These are phyloP conservation scores for Leucosporidium scottii DNA, from an alignment of 768 basidiomycete species.

Conservation along the genomic window DNA sequence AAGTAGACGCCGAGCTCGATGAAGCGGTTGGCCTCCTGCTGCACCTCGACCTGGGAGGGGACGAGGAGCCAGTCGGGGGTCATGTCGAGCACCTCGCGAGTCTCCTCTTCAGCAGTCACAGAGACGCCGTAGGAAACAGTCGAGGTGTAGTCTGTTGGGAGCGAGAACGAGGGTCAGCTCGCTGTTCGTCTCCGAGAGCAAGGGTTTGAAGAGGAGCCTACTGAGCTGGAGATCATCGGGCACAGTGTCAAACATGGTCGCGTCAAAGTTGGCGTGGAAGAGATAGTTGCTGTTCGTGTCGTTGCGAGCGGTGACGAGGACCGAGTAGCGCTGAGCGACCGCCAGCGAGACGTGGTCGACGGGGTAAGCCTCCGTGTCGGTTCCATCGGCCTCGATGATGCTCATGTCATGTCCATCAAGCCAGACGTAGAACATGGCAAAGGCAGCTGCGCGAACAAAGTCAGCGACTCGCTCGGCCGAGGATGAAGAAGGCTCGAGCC, in stretches of 20 bases:
- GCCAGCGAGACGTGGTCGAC: slow-evolving; percentile 66
- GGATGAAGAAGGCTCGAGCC: slow-evolving; percentile 45
- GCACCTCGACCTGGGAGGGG: slow-evolving; percentile 50
- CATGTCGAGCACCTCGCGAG: slow-evolving; percentile 50
- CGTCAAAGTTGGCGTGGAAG: slow-evolving; percentile 83
- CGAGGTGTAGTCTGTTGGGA: slow-evolving; percentile 56
- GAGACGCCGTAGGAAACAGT: slow-evolving; percentile 66
- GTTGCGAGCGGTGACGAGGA: slow-evolving; percentile 84
- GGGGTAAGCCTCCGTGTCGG: slow-evolving; percentile 64
- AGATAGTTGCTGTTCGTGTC: slow-evolving; percentile 77
- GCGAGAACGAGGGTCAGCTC: background rate
- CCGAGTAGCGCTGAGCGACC: slow-evolving; percentile 86
- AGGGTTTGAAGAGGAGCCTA: slow-evolving; percentile 35
- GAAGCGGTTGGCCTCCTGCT: slow-evolving; percentile 50
- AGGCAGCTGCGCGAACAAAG: background rate
- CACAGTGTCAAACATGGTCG: slow-evolving; percentile 61
- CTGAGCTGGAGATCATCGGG: slow-evolving; percentile 68
- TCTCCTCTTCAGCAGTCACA: slow-evolving; percentile 35
- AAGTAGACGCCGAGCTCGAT: slow-evolving; percentile 68
- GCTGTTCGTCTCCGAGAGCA: no score
- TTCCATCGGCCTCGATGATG: slow-evolving; percentile 43
- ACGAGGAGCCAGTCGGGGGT: slow-evolving; percentile 55
- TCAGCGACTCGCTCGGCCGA: background rate
- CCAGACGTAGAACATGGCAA: slow-evolving; percentile 26
- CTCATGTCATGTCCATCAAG: slow-evolving; percentile 45